A percentile compares a stretch with the other conserved stretches of the same genome.
phyloP scores from a whole-genome alignment of 345 rosid genomes.

The Anacardium occidentale region DNA sequence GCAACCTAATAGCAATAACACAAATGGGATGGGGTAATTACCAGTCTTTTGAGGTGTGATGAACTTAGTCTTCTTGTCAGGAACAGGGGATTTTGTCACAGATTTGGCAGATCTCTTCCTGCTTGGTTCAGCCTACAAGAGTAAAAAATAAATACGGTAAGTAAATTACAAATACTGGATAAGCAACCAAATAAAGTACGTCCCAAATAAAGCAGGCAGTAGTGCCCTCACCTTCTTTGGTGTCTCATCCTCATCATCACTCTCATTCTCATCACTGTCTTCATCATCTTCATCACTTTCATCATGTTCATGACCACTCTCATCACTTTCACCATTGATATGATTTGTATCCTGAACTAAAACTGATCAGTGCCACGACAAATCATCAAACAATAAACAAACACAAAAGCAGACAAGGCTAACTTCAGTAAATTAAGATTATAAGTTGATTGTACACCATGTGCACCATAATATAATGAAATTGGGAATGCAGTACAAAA shows the following conservation, averaged over 20 bases:
- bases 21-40: slow-evolving; percentile 17
- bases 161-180: not conserved
- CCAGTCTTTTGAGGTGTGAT: slow-evolving; percentile 74
- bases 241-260: slow-evolving; percentile 37
- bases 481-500: no score
- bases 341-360: not conserved
- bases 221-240: slow-evolving; percentile 46
- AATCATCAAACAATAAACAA: no score
- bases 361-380: not conserved
- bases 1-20: not conserved
- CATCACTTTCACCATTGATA: slow-evolving; percentile 13
- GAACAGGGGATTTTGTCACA: slow-evolving; percentile 37
- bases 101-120: slow-evolving; percentile 72
- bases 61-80: slow-evolving; percentile 71
- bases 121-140: slow-evolving; percentile 40
- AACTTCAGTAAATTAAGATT: not conserved
- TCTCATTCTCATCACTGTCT: slow-evolving; percentile 28
- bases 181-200: not conserved
- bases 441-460: not conserved
- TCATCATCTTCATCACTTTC: slow-evolving; percentile 20
- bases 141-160: slow-evolving; percentile 2
- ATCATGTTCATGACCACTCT: slow-evolving; percentile 23
- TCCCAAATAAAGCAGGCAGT: not conserved
- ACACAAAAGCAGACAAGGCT: not conserved
- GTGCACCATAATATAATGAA: not conserved